Base-by-base conservation (phyloP, 2,329 filamentous ascomycete genomes). In the Volutella citrinella region DNA sequence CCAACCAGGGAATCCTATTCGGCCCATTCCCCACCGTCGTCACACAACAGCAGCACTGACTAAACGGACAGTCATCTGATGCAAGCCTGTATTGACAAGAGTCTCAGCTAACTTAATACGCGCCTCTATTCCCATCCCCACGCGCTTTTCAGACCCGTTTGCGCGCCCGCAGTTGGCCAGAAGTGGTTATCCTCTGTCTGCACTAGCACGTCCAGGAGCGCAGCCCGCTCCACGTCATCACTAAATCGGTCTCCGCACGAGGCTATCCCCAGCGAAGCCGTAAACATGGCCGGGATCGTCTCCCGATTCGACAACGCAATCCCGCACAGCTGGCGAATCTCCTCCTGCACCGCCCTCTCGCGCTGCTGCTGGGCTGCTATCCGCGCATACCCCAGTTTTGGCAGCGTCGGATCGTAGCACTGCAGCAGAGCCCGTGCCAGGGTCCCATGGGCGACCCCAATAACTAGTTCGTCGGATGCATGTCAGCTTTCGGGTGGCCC, bases 361-460 rank as follows among this genome's bases (percentile, higher is more conserved):
- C 47, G 34, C 10, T 28, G 30, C 27, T 56, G 53, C 13, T 53
- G 40, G 10, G 49, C 46, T 8, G 58, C 35, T 43, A 57, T 42
- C 41, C 65, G 46, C 24, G 56, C 42, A 9, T 37, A 45, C 8
- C 73, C 76, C 2, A 79, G 56, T 25, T 65, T 63, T 1, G 74
- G 75, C 4, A 73, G 59, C 7, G 59, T 69, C 1, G 74, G 76
- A 46, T 80, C 70, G 42, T 77, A 76, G 15, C 72, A 72, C 13
- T 68, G 60, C 2, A 82, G 63, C 19, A 82, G 68, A 6, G 81
- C 68, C 24, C 69, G 65, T 0, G 76, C 74, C 4, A 82, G 63
- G 36, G 78, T 70, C 45, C 77, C 70, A 51, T 82, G 77, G 33
- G 79, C 77, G 12, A 77, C 62, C 1, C 77, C 79, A 8, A 77